Evolutionary conservation across 192 early-diverging fungal species (phyloP).

Genomic region (Coemansia sp.): DNA sequence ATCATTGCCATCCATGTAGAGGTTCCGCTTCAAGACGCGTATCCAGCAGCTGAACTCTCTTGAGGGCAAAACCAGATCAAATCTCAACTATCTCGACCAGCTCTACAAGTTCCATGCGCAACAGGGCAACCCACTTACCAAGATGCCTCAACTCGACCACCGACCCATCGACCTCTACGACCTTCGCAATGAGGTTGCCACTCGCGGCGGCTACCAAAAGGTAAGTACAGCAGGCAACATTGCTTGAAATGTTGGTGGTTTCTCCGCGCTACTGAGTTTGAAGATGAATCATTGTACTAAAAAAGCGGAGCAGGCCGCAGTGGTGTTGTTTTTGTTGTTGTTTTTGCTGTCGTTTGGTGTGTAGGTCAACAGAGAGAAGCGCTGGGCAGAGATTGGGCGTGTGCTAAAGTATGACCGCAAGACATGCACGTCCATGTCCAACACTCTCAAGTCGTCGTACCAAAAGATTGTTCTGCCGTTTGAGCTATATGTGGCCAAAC

Average conservation of each 20-base stretch:
- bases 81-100: slow-evolving; percentile 89
- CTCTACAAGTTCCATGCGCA: slow-evolving; percentile 86
- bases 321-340: not conserved
- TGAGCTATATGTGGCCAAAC: slow-evolving; percentile 64
- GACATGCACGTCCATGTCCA: slow-evolving; percentile 75
- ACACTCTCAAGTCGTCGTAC: slow-evolving; percentile 70
- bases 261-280: too few species aligned
- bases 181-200: slow-evolving; percentile 78
- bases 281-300: too few species aligned
- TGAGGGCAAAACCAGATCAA: slow-evolving; percentile 83
- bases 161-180: slow-evolving; percentile 82
- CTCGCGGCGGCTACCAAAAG: slow-evolving; percentile 71
- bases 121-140: slow-evolving; percentile 68
- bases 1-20: slow-evolving; percentile 44
- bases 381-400: slow-evolving; percentile 87
- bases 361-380: slow-evolving; percentile 69
- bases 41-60: slow-evolving; percentile 90
- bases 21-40: slow-evolving; percentile 85
- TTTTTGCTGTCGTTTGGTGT: not conserved
- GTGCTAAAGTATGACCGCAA: slow-evolving; percentile 69
- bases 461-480: slow-evolving; percentile 68
- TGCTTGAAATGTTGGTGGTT: too few species aligned
- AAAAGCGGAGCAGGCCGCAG: not conserved
- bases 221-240: slow-evolving; percentile 30
- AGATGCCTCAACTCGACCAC: slow-evolving; percentile 83